Base-by-base conservation (phyloP, 176 grass and related monocot genomes). In the Zoysia pacifica region DNA sequence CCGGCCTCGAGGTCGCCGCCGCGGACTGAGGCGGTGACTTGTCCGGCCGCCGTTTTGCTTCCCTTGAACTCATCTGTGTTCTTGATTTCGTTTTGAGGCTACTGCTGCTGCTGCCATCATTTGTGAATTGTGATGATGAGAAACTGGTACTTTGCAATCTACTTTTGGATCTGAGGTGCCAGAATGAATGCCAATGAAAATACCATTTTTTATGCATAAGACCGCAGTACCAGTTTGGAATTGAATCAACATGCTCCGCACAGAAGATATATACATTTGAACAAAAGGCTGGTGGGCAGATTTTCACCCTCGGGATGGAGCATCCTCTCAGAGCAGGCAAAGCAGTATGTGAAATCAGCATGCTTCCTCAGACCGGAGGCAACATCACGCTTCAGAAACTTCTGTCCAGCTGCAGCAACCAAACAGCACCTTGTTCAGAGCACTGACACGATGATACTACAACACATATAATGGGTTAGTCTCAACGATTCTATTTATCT, bases 11-110 rank as follows among this genome's bases (percentile, higher is more conserved):
- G 43, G 6, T 83, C 46, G 53, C 74, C 38, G 65, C 83, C 14
- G 73, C 73, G 1, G 77, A 81, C 65, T 89, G 72, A 89, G n/a
- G 71, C 39, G 15, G 16, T n/a, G 36, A 16, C 2, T 2, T 8
- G 41, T 14, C 5, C 5, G 5, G 8, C 5, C 67, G 4, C 28
- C 59, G 19, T 65, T 76, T 81, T 76, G 2, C n/a, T 80, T 61
- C 55, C 18, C 1, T 36, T 54, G 12, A 45, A 44, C 59, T 70
- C 58, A 35, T 60, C 42, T 4, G 2, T 11, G 6, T 11, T 5
- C 7, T 11, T 42, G 49, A 47, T 48, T 82, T 50, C 9, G 2
- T 2, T 48, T 78, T 60, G 13, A 45, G 62, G n/a, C 58, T 20
- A 5, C 19, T 28, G 58, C 19, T 61, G 49, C 49, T 35, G 16